Evolutionary conservation across 1,284 basidiomycete genomes (phyloP).

Genomic region (Pseudozyma thailandica): DNA sequence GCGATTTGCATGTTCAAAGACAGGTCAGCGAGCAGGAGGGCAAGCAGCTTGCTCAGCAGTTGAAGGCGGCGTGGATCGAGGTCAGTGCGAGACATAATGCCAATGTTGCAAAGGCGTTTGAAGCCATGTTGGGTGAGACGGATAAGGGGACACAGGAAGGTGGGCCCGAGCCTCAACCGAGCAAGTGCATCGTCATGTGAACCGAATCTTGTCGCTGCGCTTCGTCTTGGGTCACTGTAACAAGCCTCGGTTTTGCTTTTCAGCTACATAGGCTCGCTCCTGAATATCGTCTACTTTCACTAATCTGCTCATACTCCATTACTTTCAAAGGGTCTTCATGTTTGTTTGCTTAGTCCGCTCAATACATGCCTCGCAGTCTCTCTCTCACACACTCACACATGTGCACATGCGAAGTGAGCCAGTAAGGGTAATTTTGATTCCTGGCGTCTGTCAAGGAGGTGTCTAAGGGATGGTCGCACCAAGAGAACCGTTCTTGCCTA

Average conservation of each 20-base stretch:
- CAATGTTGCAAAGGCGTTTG: conserved; percentile 66
- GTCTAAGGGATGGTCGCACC: conserved; percentile 17
- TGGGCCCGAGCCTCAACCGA: conserved; percentile 60
- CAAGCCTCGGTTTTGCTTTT: conserved; percentile 2
- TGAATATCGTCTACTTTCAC: too few species aligned
- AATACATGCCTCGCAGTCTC: conserved; percentile 8
- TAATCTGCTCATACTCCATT: not conserved
- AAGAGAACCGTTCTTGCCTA: conserved; percentile 39
- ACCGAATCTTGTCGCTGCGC: too few species aligned
- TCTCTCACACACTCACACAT: conserved; percentile 3
- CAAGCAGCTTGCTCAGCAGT: conserved; percentile 59
- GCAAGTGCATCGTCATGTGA: conserved; percentile 64
- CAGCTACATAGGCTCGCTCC: too few species aligned
- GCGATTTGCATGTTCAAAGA: conserved; percentile 80
- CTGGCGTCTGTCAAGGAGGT: not conserved
- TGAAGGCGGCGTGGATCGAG: conserved; percentile 66
- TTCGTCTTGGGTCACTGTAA: too few species aligned
- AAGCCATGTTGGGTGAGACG: conserved; percentile 64
- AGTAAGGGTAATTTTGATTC: not conserved
- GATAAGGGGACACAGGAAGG: conserved; percentile 57
- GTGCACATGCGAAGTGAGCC: not conserved
- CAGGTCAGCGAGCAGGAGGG: conserved; percentile 66
- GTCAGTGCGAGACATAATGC: conserved; percentile 65
- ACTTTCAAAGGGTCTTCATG: not conserved
- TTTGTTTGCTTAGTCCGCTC: conserved; percentile 1